These are phyloP conservation scores for Microglena sp. DNA, from an alignment of 139 green algal genomes.

Conservation along the genomic window DNA sequence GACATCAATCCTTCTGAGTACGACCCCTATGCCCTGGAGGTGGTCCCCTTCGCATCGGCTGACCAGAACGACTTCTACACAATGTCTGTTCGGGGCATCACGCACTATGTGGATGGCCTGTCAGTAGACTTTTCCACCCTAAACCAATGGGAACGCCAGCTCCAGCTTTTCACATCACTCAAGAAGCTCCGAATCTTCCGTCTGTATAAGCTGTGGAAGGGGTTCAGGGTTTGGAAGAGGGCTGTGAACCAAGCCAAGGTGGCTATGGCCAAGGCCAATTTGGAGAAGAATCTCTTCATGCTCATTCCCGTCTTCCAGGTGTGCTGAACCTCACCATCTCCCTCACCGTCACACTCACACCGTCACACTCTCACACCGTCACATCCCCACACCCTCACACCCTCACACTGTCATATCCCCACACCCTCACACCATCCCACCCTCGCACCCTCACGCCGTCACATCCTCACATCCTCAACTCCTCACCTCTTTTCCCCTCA, in stretches of 20 bases:
- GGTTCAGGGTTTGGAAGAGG: conserved; percentile 53
- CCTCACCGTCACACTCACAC: conserved; percentile 27
- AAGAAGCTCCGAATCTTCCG: conserved; percentile 50
- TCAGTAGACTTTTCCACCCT: conserved; percentile 64
- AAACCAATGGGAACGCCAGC: conserved; percentile 67
- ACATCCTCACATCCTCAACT: too few relatives aligned
- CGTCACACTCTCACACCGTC: too few relatives aligned
- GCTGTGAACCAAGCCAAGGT: conserved; percentile 56
- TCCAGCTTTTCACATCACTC: conserved; percentile 56
- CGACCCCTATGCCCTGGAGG: conserved; percentile 71
- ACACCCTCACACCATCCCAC: too few relatives aligned
- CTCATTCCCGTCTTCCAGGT: conserved; percentile 61
- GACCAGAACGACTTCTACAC: conserved; percentile 66
- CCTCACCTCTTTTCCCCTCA: too few relatives aligned
- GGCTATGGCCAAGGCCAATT: conserved; percentile 18
- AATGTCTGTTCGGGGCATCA: conserved; percentile 62
- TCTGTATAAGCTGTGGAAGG: conserved; percentile 70
- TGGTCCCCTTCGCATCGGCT: conserved; percentile 32
- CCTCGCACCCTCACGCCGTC: too few relatives aligned
- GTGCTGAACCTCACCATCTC: neutral
- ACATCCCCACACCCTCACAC: too few relatives aligned
- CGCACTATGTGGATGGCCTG: conserved; percentile 49
- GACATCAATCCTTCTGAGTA: conserved; percentile 43
- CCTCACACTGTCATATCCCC: too few relatives aligned
- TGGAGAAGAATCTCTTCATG: conserved; percentile 64